Evolutionary conservation across 257 asterid genomes (phyloP).

Genomic region (Coffea canephora): DNA sequence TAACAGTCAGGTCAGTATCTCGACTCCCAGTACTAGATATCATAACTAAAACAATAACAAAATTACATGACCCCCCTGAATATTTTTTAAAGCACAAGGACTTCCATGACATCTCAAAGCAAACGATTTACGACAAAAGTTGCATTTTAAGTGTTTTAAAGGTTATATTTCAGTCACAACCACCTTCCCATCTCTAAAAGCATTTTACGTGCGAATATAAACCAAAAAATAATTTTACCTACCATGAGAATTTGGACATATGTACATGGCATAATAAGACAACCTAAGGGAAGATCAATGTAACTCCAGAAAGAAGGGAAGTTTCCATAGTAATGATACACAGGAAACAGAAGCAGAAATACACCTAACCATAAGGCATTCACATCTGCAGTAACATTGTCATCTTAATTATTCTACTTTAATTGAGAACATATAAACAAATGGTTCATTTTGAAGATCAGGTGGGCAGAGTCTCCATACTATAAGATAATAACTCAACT

Average conservation of each 20-base stretch:
- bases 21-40: neutral
- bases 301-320: neutral
- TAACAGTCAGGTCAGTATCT: conserved; percentile 6
- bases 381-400: neutral
- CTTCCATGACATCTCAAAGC: neutral
- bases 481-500: neutral
- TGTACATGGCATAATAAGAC: neutral
- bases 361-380: neutral
- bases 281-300: neutral
- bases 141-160: neutral
- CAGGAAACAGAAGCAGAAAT: neutral
- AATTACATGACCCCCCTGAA: neutral
- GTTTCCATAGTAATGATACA: neutral
- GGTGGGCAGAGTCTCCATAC: neutral
- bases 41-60: neutral
- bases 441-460: neutral
- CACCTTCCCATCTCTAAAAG: neutral
- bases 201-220: neutral
- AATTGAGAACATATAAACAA: too few relatives aligned
- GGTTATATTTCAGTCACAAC: neutral
- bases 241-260: neutral
- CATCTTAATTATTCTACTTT: neutral
- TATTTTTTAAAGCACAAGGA: neutral
- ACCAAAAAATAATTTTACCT: neutral
- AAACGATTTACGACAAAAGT: neutral